Conservation (phyloP, 2,329 filamentous ascomycete genomes). For the Chaetomium olivaceum region DNA sequence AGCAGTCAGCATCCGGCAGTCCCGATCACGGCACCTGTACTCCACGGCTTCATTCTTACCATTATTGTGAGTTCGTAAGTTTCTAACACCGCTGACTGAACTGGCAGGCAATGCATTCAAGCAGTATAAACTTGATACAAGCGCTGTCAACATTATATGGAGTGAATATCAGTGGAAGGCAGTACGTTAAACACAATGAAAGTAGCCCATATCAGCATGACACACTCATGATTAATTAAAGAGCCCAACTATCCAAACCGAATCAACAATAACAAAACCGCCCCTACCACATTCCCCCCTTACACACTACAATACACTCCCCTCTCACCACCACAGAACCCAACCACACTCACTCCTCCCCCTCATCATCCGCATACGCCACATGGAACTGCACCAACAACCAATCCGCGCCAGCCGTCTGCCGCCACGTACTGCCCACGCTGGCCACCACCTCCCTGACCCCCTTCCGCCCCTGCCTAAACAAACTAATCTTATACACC, state of each 20-base stretch:
- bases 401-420: constrained; percentile 43
- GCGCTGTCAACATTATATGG: background rate
- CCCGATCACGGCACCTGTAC: no score
- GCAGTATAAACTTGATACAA: background rate
- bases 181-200: background rate
- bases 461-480: constrained; percentile 31
- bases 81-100: background rate
- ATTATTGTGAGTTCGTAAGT: no score
- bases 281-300: no score
- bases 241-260: background rate
- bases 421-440: constrained; percentile 39
- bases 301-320: background rate
- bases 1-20: no score
- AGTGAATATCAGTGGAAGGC: background rate
- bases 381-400: constrained; percentile 32
- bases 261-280: background rate
- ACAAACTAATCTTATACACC: constrained; percentile 40
- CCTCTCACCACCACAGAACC: background rate
- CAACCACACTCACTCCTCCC: constrained; percentile 17
- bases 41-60: no score
- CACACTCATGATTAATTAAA: no score
- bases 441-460: constrained; percentile 36
- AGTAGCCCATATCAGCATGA: background rate
- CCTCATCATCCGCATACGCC: constrained; percentile 26
- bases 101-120: background rate